These are phyloP conservation scores for Sarocladium strictum DNA, from an alignment of 2,329 filamentous ascomycete genomes.

Conservation along the genomic window DNA sequence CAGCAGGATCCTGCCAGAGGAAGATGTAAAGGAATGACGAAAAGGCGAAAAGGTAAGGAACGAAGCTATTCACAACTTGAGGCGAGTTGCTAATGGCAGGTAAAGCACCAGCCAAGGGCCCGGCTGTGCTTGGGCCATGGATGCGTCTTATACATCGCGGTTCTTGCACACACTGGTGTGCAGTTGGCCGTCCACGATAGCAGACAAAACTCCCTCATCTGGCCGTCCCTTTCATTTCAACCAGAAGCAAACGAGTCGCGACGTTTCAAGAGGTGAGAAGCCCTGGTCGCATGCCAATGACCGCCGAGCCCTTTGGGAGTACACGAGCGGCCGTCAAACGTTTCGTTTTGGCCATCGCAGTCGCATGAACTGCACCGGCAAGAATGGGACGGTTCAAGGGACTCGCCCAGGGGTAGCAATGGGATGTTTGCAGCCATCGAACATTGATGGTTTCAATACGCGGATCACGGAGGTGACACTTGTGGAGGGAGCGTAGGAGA, in stretches of 20 bases:
- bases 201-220: neutral
- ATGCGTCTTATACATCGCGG: constrained; percentile 1
- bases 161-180: neutral
- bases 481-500: neutral
- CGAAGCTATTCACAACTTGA: constrained; percentile 9
- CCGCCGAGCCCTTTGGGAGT: neutral
- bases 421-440: neutral
- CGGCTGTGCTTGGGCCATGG: neutral
- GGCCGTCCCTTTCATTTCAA: constrained; percentile 4
- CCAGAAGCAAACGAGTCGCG: neutral
- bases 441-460: constrained; percentile 2
- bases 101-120: neutral
- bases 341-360: constrained; percentile 2
- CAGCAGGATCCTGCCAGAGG: constrained; percentile 21
- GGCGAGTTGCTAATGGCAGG: neutral
- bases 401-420: neutral
- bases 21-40: constrained; percentile 15
- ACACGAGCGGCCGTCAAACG: neutral
- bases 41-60: constrained; percentile 12
- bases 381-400: neutral
- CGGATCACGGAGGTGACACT: constrained; percentile 3
- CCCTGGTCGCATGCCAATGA: constrained; percentile 3
- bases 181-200: neutral
- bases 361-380: neutral
- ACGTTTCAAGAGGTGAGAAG: constrained; percentile 1